Conservation (phyloP, 495 filamentous ascomycete genomes). For the Hapsidospora chrysogenum region DNA sequence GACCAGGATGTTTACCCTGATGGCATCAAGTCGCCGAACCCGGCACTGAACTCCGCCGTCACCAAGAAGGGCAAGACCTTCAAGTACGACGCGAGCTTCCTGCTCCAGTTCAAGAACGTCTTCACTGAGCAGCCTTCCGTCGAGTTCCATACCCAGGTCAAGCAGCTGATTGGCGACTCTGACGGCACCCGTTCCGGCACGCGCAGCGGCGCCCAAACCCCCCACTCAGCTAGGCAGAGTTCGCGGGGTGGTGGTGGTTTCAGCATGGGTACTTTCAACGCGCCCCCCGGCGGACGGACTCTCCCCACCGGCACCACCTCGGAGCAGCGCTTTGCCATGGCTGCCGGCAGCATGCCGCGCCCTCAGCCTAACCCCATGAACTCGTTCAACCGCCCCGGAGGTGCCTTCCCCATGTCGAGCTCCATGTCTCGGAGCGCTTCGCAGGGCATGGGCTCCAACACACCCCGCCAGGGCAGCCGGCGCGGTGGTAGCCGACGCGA, state of each 20-base stretch:
- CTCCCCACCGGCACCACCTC: slow-evolving; percentile 57
- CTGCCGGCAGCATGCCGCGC: slow-evolving; percentile 20
- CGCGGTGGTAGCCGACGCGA: slow-evolving; percentile 48
- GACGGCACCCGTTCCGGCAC: slow-evolving; percentile 56
- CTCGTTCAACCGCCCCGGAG: slow-evolving; percentile 36
- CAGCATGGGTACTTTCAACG: slow-evolving; percentile 58
- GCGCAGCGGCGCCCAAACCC: slow-evolving; percentile 39
- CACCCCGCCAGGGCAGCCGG: slow-evolving; percentile 32
- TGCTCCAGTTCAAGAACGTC: slow-evolving; percentile 89
- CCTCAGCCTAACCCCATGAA: slow-evolving; percentile 40
- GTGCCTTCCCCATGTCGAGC: slow-evolving; percentile 37
- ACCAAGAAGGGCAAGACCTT: slow-evolving; percentile 61
- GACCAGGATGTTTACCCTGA: slow-evolving; percentile 60
- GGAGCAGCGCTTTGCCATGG: slow-evolving; percentile 39
- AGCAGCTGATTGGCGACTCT: slow-evolving; percentile 63
- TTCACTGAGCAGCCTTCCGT: slow-evolving; percentile 91
- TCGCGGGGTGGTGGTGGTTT: slow-evolving; percentile 26
- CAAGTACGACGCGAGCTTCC: slow-evolving; percentile 88
- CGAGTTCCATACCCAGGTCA: slow-evolving; percentile 77
- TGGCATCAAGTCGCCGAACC: slow-evolving; percentile 72
- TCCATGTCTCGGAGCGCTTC: slow-evolving; percentile 33
- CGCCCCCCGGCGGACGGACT: slow-evolving; percentile 24
- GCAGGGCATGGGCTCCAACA: slow-evolving; percentile 26
- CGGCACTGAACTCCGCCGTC: slow-evolving; percentile 63
- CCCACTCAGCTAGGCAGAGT: slow-evolving; percentile 30